Percentiles rank a stretch among this genome's conserved stretches.
phyloP scores from a whole-genome alignment of 495 filamentous ascomycete genomes.

The Hypoxylon lenormandii region DNA sequence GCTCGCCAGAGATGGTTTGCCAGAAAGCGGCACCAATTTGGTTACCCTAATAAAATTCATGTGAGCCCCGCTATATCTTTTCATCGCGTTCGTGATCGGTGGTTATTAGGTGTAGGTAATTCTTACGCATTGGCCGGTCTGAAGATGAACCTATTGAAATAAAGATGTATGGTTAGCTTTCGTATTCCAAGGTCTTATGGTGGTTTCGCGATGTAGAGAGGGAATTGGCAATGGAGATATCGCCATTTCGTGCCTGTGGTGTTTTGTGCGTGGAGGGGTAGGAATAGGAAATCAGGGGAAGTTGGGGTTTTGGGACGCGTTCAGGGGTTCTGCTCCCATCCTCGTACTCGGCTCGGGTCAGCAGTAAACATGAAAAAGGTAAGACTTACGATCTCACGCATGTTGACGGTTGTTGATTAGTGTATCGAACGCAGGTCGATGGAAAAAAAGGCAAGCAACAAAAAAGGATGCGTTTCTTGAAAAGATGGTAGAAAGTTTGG shows the following conservation, averaged over 20 bases:
- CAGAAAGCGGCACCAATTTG: conserved; percentile 99
- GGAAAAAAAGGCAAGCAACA: conserved; percentile 41
- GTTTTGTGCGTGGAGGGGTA: conserved; percentile 56
- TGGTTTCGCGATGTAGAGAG: neutral
- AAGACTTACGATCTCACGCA: conserved; percentile 92
- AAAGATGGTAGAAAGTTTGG: conserved; percentile 46
- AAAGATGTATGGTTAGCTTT: conserved; percentile 54
- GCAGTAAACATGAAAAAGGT: conserved; percentile 60
- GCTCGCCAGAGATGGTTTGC: conserved; percentile 97
- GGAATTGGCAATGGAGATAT: neutral
- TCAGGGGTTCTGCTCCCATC: conserved; percentile 47
- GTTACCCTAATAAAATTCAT: conserved; percentile 78
- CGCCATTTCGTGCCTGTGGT: neutral
- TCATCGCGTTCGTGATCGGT: conserved; percentile 41
- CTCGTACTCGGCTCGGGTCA: conserved; percentile 76
- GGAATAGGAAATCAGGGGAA: conserved; percentile 49
- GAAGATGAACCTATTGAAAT: conserved; percentile 87
- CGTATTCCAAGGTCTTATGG: conserved; percentile 5
- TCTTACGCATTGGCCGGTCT: conserved; percentile 99
- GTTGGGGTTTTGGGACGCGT: conserved; percentile 72
- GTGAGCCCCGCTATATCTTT: conserved; percentile 49
- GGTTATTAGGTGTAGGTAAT: conserved; percentile 13
- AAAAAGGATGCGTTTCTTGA: conserved; percentile 46
- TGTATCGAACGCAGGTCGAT: conserved; percentile 43
- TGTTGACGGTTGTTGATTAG: conserved; percentile 63